Base-by-base conservation (phyloP, 176 grass and related monocot genomes). In the Coix lacrymajobi region DNA sequence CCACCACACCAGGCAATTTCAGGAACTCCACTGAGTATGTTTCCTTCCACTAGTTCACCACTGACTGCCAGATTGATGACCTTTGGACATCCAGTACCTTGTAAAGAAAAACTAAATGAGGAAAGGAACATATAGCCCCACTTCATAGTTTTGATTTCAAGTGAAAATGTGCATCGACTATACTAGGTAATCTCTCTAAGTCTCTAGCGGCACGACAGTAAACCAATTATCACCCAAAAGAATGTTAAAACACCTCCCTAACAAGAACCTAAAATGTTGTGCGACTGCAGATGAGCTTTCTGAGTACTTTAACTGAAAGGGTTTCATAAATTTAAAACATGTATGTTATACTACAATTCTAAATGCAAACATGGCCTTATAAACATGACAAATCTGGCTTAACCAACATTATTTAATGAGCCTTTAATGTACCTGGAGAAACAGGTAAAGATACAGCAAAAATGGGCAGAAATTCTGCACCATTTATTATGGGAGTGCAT, bases 1-100 rank as follows among this genome's bases (percentile, higher is more conserved):
- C 91, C 93, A 90, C 96, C 96, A 79, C 96, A 99, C 93, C 93
- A 99, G 38, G 96, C 96, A 94, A 96, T 88, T 81, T 96, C 83
- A 83, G 93, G 85, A 83, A 81, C 84, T 92, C 93, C 96, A 77
- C 73, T 87, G 71, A 99, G 71, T 49, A 89, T 32, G 79, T 92
- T 99, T 92, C 96, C 96, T 90, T 99, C 96, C 68, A 92, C 89
- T 86, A 94, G 81, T 71, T 99, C 93, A 80, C 96, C 96, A 71
- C 71, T 87, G 56, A 99, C 85, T 62, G 65, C 80, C 81, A 96
- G 44, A 83, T 87, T 89, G 43, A 99, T 77, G 62, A 99, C 85
- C 91, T 99, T 99, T 76, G 96, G 96, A 83, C 80, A 93, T 85
- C 96, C 91, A 90, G 96, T 96, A 60, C 96, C 93, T 96, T 78